These are phyloP conservation scores for Pleurotus djamor DNA, from an alignment of 768 basidiomycete genomes.

Conservation along the genomic window DNA sequence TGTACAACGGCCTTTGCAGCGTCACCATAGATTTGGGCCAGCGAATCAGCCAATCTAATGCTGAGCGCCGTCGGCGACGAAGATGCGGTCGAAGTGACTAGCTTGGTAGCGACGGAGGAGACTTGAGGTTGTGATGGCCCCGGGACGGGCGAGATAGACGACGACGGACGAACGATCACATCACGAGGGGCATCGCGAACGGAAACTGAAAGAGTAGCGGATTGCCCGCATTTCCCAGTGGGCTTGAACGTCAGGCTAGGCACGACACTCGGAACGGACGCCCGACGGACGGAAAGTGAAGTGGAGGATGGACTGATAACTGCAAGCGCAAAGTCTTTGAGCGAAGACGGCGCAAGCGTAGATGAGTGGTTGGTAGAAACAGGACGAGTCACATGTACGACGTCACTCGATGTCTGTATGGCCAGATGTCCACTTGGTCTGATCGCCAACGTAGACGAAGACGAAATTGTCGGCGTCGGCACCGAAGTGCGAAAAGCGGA, in stretches of 20 bases:
- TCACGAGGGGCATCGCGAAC: conserved; percentile 18
- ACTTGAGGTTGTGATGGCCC: neutral
- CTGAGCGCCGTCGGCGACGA: conserved; percentile 29
- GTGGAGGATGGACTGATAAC: conserved; percentile 48
- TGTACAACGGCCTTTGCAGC: conserved; percentile 41
- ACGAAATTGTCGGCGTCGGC: conserved; percentile 29
- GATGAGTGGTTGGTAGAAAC: conserved; percentile 21
- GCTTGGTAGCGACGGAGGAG: neutral
- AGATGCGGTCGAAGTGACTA: conserved; percentile 1
- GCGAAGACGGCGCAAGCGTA: conserved; percentile 32
- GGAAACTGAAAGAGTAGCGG: conserved; percentile 7
- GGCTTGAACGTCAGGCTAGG: conserved; percentile 14
- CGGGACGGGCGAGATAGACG: neutral
- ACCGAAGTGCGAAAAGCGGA: conserved; percentile 39
- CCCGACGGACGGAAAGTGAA: conserved; percentile 29
- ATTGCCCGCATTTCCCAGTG: conserved; percentile 13
- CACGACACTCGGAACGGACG: conserved; percentile 17
- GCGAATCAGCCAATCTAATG: conserved; percentile 38
- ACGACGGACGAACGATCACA: conserved; percentile 2
- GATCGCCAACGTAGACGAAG: conserved; percentile 18
- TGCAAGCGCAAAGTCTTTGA: conserved; percentile 51
- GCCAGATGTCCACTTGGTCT: conserved; percentile 10
- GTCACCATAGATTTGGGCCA: conserved; percentile 47
- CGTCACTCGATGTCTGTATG: conserved; percentile 13
- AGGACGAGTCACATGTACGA: conserved; percentile 2